Evolutionary conservation across 1,284 basidiomycete species (phyloP), one percentile per base, ranked within the genome.

Genomic region (Ganoderma lucidum): DNA sequence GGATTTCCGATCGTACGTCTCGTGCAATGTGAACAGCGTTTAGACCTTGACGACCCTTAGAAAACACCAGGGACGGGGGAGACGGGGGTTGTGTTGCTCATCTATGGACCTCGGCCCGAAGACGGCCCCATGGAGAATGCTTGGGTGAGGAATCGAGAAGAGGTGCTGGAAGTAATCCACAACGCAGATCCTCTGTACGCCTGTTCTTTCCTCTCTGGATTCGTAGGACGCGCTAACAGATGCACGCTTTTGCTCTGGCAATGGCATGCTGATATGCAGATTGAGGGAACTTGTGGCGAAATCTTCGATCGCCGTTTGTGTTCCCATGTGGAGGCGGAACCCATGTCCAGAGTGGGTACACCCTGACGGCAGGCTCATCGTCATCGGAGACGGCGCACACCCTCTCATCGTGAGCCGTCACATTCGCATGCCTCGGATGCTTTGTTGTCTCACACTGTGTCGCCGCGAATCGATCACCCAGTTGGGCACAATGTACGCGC

Each of bases 401-500:
- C 85, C 86, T 3, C 75, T 87, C 35, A 83, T 84, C 28, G 87
- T 88, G 73, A 73, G 84, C 78, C 51, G 66, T 19, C 62, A 12
- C 28, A 59, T 17, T 17, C 6, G 41, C 42, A 0, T 6, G n/a
- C 19, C 3, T 6, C 9, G n/a, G n/a, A n/a, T 30, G 37, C 9
- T 37, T 17, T 9, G 35, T 8, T 35, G 6, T 45, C 15, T 23
- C 61, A 19, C 10, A 15, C 23, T 12, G 3, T 12, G 8, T 64
- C 12, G 23, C 37, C 30, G 32, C 63, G n/a, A 4, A 19, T 35
- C 9, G 35, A 59, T 39, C 17, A 23, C 51, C 23, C 67, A 90
- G 88, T 80, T 84, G 19, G 88, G 88, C 19, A 83, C 85, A 0
- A 78, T 86, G 14, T 89, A 90, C 75, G 80, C 82, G 8, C 78